phyloP scores from a whole-genome alignment of 352 stramenopile genomes.

The Phytophthora capsici region DNA sequence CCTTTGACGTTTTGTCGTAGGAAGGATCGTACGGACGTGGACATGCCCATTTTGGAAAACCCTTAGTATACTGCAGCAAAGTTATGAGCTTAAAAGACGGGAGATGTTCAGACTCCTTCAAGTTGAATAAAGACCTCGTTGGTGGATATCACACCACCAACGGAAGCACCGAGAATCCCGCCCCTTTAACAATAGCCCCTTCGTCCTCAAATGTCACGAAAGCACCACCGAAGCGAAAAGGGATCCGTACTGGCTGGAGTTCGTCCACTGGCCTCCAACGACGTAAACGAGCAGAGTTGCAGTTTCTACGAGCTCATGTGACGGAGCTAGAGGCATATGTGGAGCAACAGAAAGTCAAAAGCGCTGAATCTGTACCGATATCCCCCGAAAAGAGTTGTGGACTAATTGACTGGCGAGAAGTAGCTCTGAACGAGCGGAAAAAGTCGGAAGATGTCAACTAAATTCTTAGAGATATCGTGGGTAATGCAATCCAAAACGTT shows the following conservation, averaged over 20 bases:
- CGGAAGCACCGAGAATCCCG: not conserved
- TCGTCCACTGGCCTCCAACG: conserved; percentile 18
- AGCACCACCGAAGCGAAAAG: not conserved
- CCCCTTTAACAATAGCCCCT: not conserved
- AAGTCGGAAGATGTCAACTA: conserved; percentile 22
- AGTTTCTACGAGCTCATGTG: conserved; percentile 18
- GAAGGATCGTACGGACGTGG: no score
- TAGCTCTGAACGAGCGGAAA: conserved; percentile 13
- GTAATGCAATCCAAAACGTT: not conserved
- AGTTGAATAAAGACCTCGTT: not conserved
- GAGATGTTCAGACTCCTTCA: no score
- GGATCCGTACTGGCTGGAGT: conserved; percentile 10
- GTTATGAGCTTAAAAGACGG: no score
- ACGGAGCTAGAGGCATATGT: conserved; percentile 19
- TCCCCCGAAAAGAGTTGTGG: not conserved
- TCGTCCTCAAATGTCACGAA: not conserved
- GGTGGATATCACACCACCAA: no score
- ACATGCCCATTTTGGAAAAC: no score
- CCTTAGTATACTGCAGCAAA: no score
- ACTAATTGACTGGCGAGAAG: conserved; percentile 6
- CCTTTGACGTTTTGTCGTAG: no score
- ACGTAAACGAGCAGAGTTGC: conserved; percentile 18
- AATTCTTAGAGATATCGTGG: conserved; percentile 10
- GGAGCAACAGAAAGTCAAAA: not conserved
- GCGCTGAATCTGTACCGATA: no score